phyloP scores from a whole-genome alignment of 2,329 filamentous ascomycete species.

The Canariomyces notabilis region DNA sequence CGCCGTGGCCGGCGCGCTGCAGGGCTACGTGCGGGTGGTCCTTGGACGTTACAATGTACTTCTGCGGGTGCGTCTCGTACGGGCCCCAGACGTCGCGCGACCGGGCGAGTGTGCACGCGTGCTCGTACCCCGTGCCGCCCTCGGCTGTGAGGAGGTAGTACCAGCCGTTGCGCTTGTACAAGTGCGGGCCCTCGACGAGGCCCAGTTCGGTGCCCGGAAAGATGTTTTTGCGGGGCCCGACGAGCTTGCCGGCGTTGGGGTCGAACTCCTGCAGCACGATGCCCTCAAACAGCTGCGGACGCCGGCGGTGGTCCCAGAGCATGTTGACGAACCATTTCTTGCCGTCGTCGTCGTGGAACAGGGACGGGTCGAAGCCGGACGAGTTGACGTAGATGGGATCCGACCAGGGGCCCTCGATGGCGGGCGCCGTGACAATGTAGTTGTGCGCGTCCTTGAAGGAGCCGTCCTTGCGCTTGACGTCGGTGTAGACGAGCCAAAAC shows the following conservation, averaged over 20 bases:
- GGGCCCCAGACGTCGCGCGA: constrained; percentile 52
- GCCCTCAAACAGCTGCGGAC: constrained; percentile 47
- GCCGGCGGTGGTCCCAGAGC: constrained; percentile 49
- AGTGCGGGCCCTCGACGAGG: constrained; percentile 53
- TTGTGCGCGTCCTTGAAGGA: constrained; percentile 61
- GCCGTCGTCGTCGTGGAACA: constrained; percentile 54
- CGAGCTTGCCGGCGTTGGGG: constrained; percentile 41
- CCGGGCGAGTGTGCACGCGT: constrained; percentile 56
- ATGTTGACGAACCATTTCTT: constrained; percentile 55
- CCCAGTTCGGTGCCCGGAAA: constrained; percentile 51
- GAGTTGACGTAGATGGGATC: constrained; percentile 56
- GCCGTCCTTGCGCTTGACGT: constrained; percentile 63
- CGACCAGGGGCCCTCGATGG: constrained; percentile 57
- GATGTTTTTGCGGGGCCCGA: constrained; percentile 52
- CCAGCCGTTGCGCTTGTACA: constrained; percentile 54
- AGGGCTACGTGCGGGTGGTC: constrained; percentile 44
- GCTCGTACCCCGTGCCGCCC: constrained; percentile 56
- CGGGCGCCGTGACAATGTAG: constrained; percentile 52
- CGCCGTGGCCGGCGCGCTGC: constrained; percentile 50
- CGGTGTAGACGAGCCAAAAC: constrained; percentile 62
- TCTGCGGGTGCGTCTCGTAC: constrained; percentile 55
- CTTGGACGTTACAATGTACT: constrained; percentile 52
- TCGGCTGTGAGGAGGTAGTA: constrained; percentile 58
- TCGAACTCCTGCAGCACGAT: constrained; percentile 57
- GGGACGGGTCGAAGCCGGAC: constrained; percentile 57